phyloP scores from a whole-genome alignment of 2,329 filamentous ascomycete genomes.

The Xylaria sp. region DNA sequence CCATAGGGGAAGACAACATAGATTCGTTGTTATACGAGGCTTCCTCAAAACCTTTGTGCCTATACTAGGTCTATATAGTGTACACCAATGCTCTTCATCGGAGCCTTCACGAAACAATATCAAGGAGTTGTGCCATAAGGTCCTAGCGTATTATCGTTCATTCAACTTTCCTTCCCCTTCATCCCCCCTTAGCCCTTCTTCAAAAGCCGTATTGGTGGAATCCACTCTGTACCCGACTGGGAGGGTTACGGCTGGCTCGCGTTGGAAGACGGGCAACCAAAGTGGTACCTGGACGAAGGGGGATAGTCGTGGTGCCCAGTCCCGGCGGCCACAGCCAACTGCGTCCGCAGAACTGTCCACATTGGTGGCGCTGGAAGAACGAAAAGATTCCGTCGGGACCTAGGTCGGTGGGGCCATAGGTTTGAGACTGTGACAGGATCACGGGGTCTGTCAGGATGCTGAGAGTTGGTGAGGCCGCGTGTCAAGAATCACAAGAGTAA shows the following conservation, averaged over 20 bases:
- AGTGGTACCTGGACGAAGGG: slow-evolving; percentile 19
- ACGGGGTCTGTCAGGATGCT: slow-evolving; percentile 49
- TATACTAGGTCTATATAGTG: no score
- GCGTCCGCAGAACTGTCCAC: slow-evolving; percentile 42
- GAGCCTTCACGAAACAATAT: no score
- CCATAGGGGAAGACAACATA: no score
- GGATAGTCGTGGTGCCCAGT: neutral
- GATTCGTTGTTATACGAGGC: no score
- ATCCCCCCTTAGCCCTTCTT: no score
- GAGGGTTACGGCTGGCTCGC: slow-evolving; percentile 6
- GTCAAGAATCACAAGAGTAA: neutral
- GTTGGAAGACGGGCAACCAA: slow-evolving; percentile 19
- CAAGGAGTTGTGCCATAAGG: no score
- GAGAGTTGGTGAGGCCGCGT: neutral
- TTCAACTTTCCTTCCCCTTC: no score
- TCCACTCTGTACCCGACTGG: neutral
- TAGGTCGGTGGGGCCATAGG: slow-evolving; percentile 49
- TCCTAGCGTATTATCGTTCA: no score
- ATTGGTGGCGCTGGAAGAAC: slow-evolving; percentile 47
- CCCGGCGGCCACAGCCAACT: slow-evolving; percentile 33
- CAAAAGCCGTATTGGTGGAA: no score
- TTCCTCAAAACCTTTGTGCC: no score
- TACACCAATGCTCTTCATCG: no score
- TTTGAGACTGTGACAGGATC: slow-evolving; percentile 45
- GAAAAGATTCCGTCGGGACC: slow-evolving; percentile 46